phyloP scores from a whole-genome alignment of 2,329 filamentous ascomycete genomes.

The Xylaria arbuscula region DNA sequence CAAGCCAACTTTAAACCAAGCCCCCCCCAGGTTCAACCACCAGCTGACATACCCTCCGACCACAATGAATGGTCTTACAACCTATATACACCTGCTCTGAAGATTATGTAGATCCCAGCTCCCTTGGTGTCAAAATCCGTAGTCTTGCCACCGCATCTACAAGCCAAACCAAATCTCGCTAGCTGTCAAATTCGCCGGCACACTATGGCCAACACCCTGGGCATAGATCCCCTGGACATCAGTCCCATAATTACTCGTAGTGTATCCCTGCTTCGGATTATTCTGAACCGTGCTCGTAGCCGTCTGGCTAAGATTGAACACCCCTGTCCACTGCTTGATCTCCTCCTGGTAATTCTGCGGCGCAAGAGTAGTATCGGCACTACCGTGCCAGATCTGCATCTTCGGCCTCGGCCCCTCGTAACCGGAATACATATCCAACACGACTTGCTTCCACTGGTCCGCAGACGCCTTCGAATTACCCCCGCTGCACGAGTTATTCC shows the following conservation, averaged over 20 bases:
- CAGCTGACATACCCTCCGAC: neutral
- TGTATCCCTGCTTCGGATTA: constrained; percentile 53
- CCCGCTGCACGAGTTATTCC: constrained; percentile 63
- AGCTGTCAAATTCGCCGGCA: constrained; percentile 49
- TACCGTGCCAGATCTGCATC: constrained; percentile 70
- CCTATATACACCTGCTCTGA: constrained; percentile 9
- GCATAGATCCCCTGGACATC: constrained; percentile 52
- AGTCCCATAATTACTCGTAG: constrained; percentile 55
- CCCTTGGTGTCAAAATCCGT: neutral
- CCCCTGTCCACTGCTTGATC: constrained; percentile 66
- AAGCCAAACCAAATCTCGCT: constrained; percentile 52
- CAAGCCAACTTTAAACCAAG: neutral
- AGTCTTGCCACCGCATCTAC: neutral
- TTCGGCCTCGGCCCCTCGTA: constrained; percentile 63
- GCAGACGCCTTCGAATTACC: constrained; percentile 57
- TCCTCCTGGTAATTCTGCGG: constrained; percentile 68
- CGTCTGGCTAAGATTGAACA: constrained; percentile 56
- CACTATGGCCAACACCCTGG: constrained; percentile 49
- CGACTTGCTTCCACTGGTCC: constrained; percentile 60
- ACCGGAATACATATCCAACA: constrained; percentile 59
- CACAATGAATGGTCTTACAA: neutral
- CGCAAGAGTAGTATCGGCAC: constrained; percentile 60
- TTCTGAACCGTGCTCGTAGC: constrained; percentile 50
- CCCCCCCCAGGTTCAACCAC: neutral
- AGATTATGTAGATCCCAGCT: neutral